Percentiles rank a stretch among this genome's conserved stretches.
Conservation (phyloP, 148 eudicot genomes). For the Dysphania ambrosioides region DNA sequence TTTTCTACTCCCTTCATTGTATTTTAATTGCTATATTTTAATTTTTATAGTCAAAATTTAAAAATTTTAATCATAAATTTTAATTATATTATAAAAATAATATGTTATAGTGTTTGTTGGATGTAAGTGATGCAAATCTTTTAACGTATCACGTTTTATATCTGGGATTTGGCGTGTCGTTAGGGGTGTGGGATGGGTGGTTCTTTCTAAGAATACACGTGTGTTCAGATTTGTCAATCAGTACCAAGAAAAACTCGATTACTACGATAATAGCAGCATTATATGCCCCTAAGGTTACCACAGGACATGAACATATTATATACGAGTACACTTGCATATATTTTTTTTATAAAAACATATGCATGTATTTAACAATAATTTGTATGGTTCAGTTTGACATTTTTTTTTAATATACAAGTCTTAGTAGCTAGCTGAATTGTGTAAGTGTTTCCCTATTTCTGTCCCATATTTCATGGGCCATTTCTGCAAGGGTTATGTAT, state of each 20-base stretch:
- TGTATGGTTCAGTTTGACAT: background rate
- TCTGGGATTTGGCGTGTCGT: background rate
- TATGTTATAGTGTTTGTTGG: no score
- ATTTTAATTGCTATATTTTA: no score
- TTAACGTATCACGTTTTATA: background rate
- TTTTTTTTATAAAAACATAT: background rate
- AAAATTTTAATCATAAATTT: no score
- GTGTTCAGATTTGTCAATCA: slow-evolving; percentile 14
- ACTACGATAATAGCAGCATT: background rate
- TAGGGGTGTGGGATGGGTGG: background rate
- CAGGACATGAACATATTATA: background rate
- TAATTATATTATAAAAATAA: no score
- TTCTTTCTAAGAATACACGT: slow-evolving; percentile 26
- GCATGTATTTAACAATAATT: background rate
- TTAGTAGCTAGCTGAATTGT: slow-evolving; percentile 14
- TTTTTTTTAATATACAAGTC: no score
- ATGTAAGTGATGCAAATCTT: no score
- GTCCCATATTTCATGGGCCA: slow-evolving; percentile 14
- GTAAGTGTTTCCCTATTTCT: slow-evolving; percentile 24
- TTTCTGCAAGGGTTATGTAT: background rate
- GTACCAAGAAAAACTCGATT: background rate
- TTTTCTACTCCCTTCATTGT: no score
- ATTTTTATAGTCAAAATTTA: no score
- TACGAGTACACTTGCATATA: slow-evolving; percentile 8
- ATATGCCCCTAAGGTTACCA: no score